Evolutionary conservation across 306 rosid species (phyloP).

Genomic region (Rosa multiflora): DNA sequence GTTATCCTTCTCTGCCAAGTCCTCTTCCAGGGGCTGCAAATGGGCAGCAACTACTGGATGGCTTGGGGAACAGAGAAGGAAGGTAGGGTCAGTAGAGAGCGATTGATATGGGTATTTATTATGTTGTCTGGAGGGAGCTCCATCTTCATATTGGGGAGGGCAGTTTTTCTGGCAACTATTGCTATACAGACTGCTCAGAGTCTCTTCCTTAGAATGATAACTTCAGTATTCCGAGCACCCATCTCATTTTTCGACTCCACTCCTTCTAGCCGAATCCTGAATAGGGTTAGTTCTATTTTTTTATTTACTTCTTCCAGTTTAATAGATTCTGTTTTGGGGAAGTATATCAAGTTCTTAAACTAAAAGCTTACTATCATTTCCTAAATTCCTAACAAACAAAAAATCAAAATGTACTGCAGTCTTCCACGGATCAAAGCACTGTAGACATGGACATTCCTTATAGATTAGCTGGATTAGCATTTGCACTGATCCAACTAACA

Average conservation of each 20-base stretch:
- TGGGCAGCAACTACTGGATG: constrained; percentile 95
- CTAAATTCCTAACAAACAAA: not conserved
- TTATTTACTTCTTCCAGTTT: not conserved
- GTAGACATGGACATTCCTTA: constrained; percentile 20
- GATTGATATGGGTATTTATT: constrained; percentile 54
- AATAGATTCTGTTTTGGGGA: not conserved
- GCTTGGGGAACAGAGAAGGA: constrained; percentile 81
- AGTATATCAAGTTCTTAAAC: not conserved
- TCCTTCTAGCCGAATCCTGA: constrained; percentile 84
- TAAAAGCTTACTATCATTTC: not conserved
- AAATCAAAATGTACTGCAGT: constrained; percentile 8
- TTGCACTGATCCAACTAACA: constrained; percentile 28
- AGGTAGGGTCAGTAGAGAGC: constrained; percentile 40
- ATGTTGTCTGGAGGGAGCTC: constrained; percentile 85
- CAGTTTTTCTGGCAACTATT: constrained; percentile 67
- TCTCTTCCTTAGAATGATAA: constrained; percentile 73
- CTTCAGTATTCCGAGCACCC: constrained; percentile 78
- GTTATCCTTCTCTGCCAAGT: constrained; percentile 81
- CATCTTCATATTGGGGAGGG: constrained; percentile 79
- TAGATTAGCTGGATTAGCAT: constrained; percentile 16
- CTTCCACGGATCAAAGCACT: constrained; percentile 27
- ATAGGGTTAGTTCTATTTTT: constrained; percentile 48
- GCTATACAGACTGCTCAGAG: constrained; percentile 75
- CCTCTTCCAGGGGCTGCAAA: constrained; percentile 75
- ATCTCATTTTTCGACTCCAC: constrained; percentile 78